Conservation (phyloP, 306 rosid genomes). For the Crataegus laevigata region DNA sequence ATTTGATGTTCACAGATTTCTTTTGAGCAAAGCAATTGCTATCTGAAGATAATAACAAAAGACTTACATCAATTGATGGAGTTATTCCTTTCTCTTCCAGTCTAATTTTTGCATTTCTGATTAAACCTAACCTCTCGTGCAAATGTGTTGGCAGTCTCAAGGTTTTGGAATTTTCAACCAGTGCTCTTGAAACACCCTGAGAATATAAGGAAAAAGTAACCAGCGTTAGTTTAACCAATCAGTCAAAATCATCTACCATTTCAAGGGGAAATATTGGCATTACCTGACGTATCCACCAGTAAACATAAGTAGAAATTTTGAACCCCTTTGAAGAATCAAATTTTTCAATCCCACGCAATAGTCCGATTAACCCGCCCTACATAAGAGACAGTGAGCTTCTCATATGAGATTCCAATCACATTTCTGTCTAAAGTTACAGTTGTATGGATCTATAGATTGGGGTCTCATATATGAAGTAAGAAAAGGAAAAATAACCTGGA, state of each 20-base stretch:
- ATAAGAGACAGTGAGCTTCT: slow-evolving; percentile 13
- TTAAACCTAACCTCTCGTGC: slow-evolving; percentile 83
- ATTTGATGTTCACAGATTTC: background rate
- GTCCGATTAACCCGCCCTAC: slow-evolving; percentile 96
- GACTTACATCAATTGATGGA: slow-evolving; percentile 89
- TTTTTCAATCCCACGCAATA: slow-evolving; percentile 89
- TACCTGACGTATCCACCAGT: slow-evolving; percentile 99
- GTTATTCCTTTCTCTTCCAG: slow-evolving; percentile 81
- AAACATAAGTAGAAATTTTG: slow-evolving; percentile 92
- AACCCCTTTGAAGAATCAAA: slow-evolving; percentile 91
- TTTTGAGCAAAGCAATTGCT: slow-evolving; percentile 2
- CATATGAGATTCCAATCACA: background rate
- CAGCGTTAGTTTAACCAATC: background rate
- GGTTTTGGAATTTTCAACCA: slow-evolving; percentile 84
- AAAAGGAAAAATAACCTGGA: slow-evolving; percentile 56
- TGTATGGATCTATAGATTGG: background rate
- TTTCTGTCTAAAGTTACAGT: background rate
- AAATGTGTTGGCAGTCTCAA: slow-evolving; percentile 75
- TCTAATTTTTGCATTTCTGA: slow-evolving; percentile 72
- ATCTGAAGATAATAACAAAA: background rate
- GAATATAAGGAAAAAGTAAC: slow-evolving; percentile 6
- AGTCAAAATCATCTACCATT: background rate
- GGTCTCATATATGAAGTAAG: background rate
- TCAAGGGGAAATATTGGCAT: slow-evolving; percentile 12
- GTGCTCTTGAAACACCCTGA: slow-evolving; percentile 92